Evolutionary conservation across 176 grass and related monocot genomes (phyloP), one percentile per base, ranked within the genome.

Genomic region (Zizania latifolia): DNA sequence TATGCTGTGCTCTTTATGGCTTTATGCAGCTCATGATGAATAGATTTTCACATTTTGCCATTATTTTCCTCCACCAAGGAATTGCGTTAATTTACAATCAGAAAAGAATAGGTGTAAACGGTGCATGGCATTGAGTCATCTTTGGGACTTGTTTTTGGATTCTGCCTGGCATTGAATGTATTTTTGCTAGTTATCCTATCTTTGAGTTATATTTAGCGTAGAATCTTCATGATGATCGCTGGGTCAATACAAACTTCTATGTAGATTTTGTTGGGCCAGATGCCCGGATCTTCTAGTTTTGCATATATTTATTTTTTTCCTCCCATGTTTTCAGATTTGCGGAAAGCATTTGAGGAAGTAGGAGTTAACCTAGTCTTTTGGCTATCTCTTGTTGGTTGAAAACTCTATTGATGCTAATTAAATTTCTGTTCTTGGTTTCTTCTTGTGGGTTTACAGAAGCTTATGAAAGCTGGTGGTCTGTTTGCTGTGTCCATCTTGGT

Each of bases 401-500:
- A 53, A 55, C 22, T 11, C 17, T 35, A 14, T 28, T n/a, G 29
- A 62, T 43, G 46, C 3, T 74, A 19, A 76, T 21, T 75, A 35
- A 65, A 74, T 16, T 19, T 29, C 14, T 41, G 23, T 27, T n/a
- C 72, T 32, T 68, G n/a, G 27, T 45, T 71, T n/a, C n/a, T 34
- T 67, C 33, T 23, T 41, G 12, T 10, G 70, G 48, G 6, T 21
- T 31, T 74, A 33, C 83, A 89, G 86, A 86, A 83, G 60, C 19
- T 92, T 32, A 61, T 80, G 39, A 70, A 78, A 33, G 80, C 80
- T 33, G 37, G 60, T 58, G 83, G 90, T 21, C 35, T 92, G 13
- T 92, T 92, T 23, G 79, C 41, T 64, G 90, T 82, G 46, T 88
- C 82, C 58, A 70, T 92, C 57, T 29, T 92, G 4, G 34, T 92